phyloP scores from a whole-genome alignment of 1,139 yeast species.

The Casaregolazyma lundiana region DNA sequence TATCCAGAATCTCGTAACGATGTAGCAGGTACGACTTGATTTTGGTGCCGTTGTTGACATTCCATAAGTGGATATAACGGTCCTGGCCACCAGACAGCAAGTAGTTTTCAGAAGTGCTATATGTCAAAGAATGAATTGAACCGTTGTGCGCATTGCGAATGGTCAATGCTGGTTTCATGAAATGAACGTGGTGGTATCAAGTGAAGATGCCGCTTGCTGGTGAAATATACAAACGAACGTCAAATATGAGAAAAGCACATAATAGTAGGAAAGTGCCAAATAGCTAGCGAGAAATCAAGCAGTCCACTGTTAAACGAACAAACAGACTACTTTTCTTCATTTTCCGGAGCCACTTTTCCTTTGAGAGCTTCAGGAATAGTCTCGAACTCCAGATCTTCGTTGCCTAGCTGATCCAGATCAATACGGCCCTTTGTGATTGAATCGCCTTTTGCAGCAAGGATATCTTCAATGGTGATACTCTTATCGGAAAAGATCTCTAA shows the following conservation, averaged over 20 bases:
- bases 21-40: slow-evolving; percentile 29
- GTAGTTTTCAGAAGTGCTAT: slow-evolving; percentile 30
- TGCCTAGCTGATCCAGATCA: slow-evolving; percentile 15
- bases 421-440: slow-evolving; percentile 47
- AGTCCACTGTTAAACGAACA: no score
- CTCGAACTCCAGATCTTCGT: slow-evolving; percentile 23
- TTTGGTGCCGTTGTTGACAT: slow-evolving; percentile 24
- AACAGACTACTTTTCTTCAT: background rate
- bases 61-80: slow-evolving; percentile 30
- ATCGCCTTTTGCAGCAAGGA: slow-evolving; percentile 74
- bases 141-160: slow-evolving; percentile 24
- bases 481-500: slow-evolving; percentile 65
- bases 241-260: background rate
- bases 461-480: slow-evolving; percentile 70
- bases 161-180: slow-evolving; percentile 5
- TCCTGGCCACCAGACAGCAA: slow-evolving; percentile 35
- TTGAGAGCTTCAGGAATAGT: slow-evolving; percentile 19
- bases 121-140: slow-evolving; percentile 30
- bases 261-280: no score
- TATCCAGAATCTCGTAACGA: slow-evolving; percentile 33
- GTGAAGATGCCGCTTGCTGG: no score
- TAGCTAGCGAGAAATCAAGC: no score
- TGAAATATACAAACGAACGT: no score
- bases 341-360: slow-evolving; percentile 12
- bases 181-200: background rate